Evolutionary conservation across 2,329 filamentous ascomycete species (phyloP).

Genomic region (Apiospora aurea): DNA sequence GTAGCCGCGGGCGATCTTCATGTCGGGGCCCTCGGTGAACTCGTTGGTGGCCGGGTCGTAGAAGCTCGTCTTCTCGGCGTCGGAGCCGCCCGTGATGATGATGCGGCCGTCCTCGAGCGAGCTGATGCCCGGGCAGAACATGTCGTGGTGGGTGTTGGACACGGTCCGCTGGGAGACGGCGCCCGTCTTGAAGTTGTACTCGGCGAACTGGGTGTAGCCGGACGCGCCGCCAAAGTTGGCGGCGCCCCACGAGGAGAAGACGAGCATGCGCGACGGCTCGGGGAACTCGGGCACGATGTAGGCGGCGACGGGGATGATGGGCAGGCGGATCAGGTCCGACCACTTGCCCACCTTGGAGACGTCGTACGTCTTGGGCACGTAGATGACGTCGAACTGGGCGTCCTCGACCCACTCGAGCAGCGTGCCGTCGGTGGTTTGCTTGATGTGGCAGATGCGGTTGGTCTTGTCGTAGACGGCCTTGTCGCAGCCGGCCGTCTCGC

Average conservation of each 20-base stretch:
- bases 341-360: slow-evolving; percentile 33
- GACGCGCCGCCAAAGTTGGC: slow-evolving; percentile 34
- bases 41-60: slow-evolving; percentile 40
- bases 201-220: slow-evolving; percentile 33
- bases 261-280: slow-evolving; percentile 34
- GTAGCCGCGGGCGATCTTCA: slow-evolving; percentile 51
- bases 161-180: slow-evolving; percentile 27
- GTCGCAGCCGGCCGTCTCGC: slow-evolving; percentile 22
- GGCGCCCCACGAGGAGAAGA: slow-evolving; percentile 37
- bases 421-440: slow-evolving; percentile 26
- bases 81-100: slow-evolving; percentile 54
- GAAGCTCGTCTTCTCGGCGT: slow-evolving; percentile 50
- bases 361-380: slow-evolving; percentile 30
- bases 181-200: slow-evolving; percentile 35
- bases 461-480: slow-evolving; percentile 28
- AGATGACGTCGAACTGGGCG: slow-evolving; percentile 30
- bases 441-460: slow-evolving; percentile 30
- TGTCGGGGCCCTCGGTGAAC: slow-evolving; percentile 43
- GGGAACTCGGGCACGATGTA: slow-evolving; percentile 38
- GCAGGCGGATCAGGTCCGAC: slow-evolving; percentile 37
- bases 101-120: slow-evolving; percentile 48
- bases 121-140: slow-evolving; percentile 57
- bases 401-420: slow-evolving; percentile 31
- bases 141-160: slow-evolving; percentile 49
- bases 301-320: slow-evolving; percentile 39